Evolutionary conservation across 495 filamentous ascomycete species (phyloP), one percentile per base, ranked within the genome.

Genomic region (Hapsidospora chrysogenum): DNA sequence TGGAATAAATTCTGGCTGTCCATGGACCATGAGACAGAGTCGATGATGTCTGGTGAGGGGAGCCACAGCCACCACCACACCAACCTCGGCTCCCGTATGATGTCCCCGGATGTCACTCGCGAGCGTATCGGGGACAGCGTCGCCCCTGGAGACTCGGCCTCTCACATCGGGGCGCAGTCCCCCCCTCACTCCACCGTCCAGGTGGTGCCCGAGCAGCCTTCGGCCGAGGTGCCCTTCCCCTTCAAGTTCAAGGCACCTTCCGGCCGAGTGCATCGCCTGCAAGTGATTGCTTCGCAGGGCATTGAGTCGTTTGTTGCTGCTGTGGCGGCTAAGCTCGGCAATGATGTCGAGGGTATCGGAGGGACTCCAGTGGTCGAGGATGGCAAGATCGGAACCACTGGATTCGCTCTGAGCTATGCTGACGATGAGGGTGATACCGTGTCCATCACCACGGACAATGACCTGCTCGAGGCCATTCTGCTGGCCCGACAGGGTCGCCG

Each of bases 1-100:
- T 97, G 89, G 89, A 93, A 95, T 61, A 96, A 95, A 60, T 97
- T 97, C 63, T 97, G 89, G 89, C 63, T 96, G 36, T 95, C 89
- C 3, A 72, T 97, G 43, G 86, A 95, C 56, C 76, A 92, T 47
- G 89, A 95, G 49, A 89, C 87, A 3, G 89, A 96, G 55, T 97
- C 89, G 1, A 78, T 92, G 65, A 74, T 96, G 41, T 99, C 89
- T 37, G 89, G 92, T 30, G 82, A 85, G 38, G 64, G 23, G 17
- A 33, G 37, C 30, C 37, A 33, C 20, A 51, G 77, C 33, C 61
- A 48, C 31, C 49, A 55, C 9, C 78, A 46, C 60, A 64, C 49
- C 52, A 63, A 58, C 40, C 45, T 21, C 16, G 42, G 45, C 13
- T 65, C 52, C 11, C 67, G 68, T 45, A 54, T 80, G 17, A 72